phyloP scores from a whole-genome alignment of 2,329 filamentous ascomycete species.

The Ophiostoma ulmi region DNA sequence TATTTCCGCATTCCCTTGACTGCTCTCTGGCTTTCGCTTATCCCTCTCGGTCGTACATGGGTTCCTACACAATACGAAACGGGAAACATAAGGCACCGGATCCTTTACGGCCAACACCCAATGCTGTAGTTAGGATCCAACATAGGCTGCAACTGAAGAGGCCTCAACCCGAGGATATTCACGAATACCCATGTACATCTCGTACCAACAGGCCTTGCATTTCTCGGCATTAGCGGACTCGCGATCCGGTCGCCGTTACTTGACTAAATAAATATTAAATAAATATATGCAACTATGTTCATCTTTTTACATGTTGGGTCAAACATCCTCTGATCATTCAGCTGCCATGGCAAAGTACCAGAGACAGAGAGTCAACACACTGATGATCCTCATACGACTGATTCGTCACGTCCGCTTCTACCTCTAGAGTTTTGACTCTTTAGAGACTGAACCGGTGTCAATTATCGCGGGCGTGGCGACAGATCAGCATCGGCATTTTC shows the following conservation, averaged over 20 bases:
- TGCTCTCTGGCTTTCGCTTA: too few relatives aligned
- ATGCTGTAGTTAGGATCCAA: not conserved
- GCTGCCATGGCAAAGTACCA: not conserved
- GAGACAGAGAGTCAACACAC: not conserved
- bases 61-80: not conserved
- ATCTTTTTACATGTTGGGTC: not conserved
- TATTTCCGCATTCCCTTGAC: not conserved
- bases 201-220: not conserved
- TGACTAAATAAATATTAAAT: too few relatives aligned
- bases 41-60: too few relatives aligned
- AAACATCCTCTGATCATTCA: not conserved
- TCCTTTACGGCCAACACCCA: not conserved
- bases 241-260: not conserved
- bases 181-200: not conserved
- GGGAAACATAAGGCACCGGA: not conserved
- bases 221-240: not conserved
- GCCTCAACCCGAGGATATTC: not conserved
- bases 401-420: not conserved
- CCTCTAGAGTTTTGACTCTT: not conserved
- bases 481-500: not conserved
- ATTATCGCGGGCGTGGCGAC: not conserved
- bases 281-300: not conserved
- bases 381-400: not conserved
- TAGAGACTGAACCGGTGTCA: not conserved
- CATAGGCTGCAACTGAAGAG: not conserved